phyloP scores from a whole-genome alignment of 148 eudicot genomes.

The Drosera capensis region DNA sequence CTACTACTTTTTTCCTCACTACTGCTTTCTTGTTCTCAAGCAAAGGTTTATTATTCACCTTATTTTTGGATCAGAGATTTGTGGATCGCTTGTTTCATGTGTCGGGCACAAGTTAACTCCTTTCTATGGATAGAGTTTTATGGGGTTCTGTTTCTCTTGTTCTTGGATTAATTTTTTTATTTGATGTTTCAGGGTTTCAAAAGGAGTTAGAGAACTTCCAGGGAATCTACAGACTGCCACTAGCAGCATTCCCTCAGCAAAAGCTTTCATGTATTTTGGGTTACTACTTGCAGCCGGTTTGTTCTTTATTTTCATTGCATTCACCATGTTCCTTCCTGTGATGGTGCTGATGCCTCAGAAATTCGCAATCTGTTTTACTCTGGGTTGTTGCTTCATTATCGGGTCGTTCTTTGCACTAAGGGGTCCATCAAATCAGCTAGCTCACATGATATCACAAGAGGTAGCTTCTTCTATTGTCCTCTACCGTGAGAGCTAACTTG shows the following conservation, averaged over 20 bases:
- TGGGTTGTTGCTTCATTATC: conserved; percentile 75
- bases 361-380: conserved; percentile 88
- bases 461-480: conserved; percentile 15
- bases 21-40: too few relatives aligned
- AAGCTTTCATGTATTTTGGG: conserved; percentile 88
- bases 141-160: background rate
- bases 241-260: conserved; percentile 80
- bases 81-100: too few relatives aligned
- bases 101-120: background rate
- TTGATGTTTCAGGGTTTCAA: conserved; percentile 56
- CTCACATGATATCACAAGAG: conserved; percentile 89
- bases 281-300: conserved; percentile 79
- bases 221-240: conserved; percentile 91
- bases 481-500: background rate
- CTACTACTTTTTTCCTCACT: too few relatives aligned
- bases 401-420: conserved; percentile 88
- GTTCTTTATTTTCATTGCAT: conserved; percentile 86
- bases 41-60: too few relatives aligned
- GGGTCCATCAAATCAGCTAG: conserved; percentile 83
- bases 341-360: conserved; percentile 95
- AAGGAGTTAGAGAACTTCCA: conserved; percentile 83
- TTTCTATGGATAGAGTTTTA: background rate
- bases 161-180: background rate
- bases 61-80: too few relatives aligned
- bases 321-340: conserved; percentile 90